Conservation (phyloP, 305 asterid species). For the Lippia alba region DNA sequence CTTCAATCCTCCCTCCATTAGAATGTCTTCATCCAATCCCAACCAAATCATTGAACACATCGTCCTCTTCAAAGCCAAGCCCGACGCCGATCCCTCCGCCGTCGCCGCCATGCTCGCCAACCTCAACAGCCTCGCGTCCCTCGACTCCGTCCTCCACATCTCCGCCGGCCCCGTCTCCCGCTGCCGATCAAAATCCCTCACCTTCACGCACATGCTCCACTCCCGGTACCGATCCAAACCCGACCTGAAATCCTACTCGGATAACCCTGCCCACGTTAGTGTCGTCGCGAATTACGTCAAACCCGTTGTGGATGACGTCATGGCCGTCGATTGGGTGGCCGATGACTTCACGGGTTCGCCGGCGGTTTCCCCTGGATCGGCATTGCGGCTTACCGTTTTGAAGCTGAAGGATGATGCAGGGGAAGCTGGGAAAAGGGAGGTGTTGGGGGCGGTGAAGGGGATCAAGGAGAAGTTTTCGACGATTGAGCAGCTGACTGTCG, state of each 20-base stretch:
- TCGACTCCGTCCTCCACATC: constrained; percentile 61
- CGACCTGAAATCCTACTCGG: constrained; percentile 60
- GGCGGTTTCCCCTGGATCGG: constrained; percentile 55
- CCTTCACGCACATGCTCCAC: constrained; percentile 79
- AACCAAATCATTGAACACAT: constrained; percentile 64
- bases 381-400: constrained; percentile 52
- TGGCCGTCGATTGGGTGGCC: constrained; percentile 75
- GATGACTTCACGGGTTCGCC: constrained; percentile 39
- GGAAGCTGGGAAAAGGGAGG: constrained; percentile 49
- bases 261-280: constrained; percentile 60
- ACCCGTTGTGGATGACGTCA: constrained; percentile 59
- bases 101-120: constrained; percentile 59
- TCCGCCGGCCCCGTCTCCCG: constrained; percentile 60
- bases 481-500: constrained; percentile 58
- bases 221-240: constrained; percentile 58
- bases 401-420: constrained; percentile 61
- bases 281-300: constrained; percentile 56
- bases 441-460: constrained; percentile 47
- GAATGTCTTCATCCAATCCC: constrained; percentile 45
- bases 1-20: constrained; percentile 31
- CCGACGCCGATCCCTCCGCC: constrained; percentile 50
- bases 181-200: constrained; percentile 48
- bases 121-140: constrained; percentile 56
- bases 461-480: constrained; percentile 49
- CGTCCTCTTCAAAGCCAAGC: constrained; percentile 71